phyloP scores from a whole-genome alignment of 164 flowering plant species.

The Stephania japonica region DNA sequence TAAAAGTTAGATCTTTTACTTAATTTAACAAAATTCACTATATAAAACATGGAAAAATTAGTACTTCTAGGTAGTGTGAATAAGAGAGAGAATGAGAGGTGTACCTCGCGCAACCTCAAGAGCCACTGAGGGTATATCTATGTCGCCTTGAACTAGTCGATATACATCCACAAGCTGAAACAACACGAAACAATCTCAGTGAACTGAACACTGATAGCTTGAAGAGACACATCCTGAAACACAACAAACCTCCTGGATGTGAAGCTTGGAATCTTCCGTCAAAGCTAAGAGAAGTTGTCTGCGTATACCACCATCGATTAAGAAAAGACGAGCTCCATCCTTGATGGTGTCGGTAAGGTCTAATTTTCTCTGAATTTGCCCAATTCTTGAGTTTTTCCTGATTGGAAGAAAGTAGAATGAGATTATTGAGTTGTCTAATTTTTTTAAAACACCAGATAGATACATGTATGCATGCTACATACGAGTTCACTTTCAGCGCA shows the following conservation, averaged over 20 bases:
- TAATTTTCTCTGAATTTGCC: constrained; percentile 49
- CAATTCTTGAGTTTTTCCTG: constrained; percentile 43
- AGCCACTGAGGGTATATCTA: constrained; percentile 47
- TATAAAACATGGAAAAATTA: too few relatives aligned
- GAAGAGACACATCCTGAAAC: background rate
- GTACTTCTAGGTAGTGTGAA: background rate
- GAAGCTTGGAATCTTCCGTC: constrained; percentile 96
- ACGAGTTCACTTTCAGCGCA: constrained; percentile 62
- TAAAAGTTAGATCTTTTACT: too few relatives aligned
- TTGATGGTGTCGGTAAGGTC: constrained; percentile 94
- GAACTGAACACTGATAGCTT: background rate
- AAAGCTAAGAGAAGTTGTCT: constrained; percentile 87
- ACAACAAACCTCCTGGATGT: constrained; percentile 76
- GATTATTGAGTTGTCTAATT: background rate
- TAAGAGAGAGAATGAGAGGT: background rate
- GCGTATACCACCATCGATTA: constrained; percentile 82
- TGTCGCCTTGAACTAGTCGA: constrained; percentile 48
- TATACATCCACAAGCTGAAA: constrained; percentile 54
- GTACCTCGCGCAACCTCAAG: constrained; percentile 44
- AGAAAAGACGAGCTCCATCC: constrained; percentile 90
- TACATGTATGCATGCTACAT: constrained; percentile 23
- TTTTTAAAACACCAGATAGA: background rate
- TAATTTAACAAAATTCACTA: too few relatives aligned
- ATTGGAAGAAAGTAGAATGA: constrained; percentile 1
- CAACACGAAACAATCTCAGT: constrained; percentile 9